Base-by-base conservation (phyloP, 2,329 filamentous ascomycete genomes). In the Epichloe coenophiala region DNA sequence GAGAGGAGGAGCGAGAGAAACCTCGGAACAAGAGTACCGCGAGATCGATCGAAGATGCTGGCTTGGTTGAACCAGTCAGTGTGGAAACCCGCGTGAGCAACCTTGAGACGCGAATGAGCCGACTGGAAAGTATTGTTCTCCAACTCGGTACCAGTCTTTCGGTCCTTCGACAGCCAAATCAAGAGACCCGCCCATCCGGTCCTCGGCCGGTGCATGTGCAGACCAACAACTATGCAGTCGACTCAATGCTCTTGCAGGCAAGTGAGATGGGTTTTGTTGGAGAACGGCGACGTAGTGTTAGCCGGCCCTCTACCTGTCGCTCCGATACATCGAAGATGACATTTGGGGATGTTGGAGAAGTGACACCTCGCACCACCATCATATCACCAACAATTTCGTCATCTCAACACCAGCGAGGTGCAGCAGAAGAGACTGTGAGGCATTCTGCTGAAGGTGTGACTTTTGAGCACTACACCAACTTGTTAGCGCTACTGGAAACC, bases 401-500 rank as follows among this genome's bases (percentile, higher is more conserved):
- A n/a, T 58, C 69, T 3, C 77, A 75, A 0, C 66, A 43, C 8
- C 47, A 48, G 31, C 37, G 35, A 21, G n/a, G 21, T 3, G 21
- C 36, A 23, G 35, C 17, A 2, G 47, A 35, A 23, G 17, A 27
- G 74, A 5, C 5, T 58, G 65, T 3, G 65, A 62, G 37, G 65
- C 68, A 12, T 57, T 55, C 3, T 49, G 58, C 23, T 5, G 62
- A 60, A 7, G 52, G 61, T 1, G 63, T 71, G 21, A 67, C 67
- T 2, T 59, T 63, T 15, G 73, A 78, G 46, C 71, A 77, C 47
- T 77, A 76, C 53, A 67, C 68, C 6, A 71, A 68, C 2, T 66
- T 83, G 15, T 61, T 74, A 31, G 68, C 71, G 15, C 68, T 82
- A 50, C 67, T 83, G 27, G 70, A 80, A 51, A 69, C 71, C 1